phyloP scores from a whole-genome alignment of 495 filamentous ascomycete species.

The Penicillium longicatenatum region DNA sequence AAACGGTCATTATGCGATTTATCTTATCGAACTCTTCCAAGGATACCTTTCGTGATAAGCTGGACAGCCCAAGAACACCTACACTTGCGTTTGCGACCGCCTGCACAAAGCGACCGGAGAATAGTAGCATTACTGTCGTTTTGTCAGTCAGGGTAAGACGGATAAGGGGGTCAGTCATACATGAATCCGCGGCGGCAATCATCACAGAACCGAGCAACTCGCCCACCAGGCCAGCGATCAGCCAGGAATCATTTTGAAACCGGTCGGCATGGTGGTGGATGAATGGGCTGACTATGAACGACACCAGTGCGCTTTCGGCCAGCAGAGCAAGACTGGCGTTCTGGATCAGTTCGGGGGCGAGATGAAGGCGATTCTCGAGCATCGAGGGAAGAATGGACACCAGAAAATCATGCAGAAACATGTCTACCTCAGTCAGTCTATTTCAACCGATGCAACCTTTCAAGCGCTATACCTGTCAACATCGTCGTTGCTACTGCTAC shows the following conservation, averaged over 20 bases:
- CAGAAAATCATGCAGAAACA: constrained; percentile 8
- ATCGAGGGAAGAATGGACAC: background rate
- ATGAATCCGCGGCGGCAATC: background rate
- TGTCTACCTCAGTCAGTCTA: background rate
- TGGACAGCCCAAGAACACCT: background rate
- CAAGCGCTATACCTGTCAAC: background rate
- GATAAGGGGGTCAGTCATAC: background rate
- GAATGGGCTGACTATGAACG: background rate
- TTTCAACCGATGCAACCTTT: background rate
- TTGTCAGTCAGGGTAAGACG: background rate
- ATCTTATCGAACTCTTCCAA: background rate
- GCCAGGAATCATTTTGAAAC: constrained; percentile 19
- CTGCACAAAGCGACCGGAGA: background rate
- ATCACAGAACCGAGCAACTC: constrained; percentile 7
- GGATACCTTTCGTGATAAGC: background rate
- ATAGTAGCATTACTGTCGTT: background rate
- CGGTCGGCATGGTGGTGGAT: background rate
- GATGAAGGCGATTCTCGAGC: constrained; percentile 1
- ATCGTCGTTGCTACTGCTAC: background rate
- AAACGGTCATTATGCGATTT: background rate
- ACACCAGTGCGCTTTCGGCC: background rate
- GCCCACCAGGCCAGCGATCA: constrained; percentile 25
- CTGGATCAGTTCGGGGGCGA: background rate
- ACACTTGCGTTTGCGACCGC: background rate
- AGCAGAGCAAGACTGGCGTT: constrained; percentile 1